These are phyloP conservation scores for Botrytis pseudocinerea DNA, from an alignment of 2,329 filamentous ascomycete species.

Conservation along the genomic window DNA sequence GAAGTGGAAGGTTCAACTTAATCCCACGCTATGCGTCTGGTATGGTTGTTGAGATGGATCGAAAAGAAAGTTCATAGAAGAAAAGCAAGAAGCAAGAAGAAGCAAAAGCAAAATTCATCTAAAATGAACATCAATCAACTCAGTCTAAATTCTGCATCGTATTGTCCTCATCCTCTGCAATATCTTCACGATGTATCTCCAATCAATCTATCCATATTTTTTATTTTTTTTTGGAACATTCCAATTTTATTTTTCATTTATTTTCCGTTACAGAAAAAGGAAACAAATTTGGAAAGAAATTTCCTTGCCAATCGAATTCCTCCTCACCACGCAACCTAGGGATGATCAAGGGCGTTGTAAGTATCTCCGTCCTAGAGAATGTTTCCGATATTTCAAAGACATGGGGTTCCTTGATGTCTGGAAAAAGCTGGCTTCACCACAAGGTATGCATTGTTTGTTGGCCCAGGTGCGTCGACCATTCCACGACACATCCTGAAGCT, in stretches of 20 bases:
- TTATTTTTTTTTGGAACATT: constrained; percentile 11
- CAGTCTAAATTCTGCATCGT: neutral
- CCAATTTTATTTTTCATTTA: constrained; percentile 11
- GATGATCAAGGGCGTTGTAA: neutral
- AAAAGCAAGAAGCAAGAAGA: neutral
- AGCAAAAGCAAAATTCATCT: neutral
- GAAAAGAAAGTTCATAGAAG: neutral
- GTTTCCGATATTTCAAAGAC: neutral
- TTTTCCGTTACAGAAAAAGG: constrained; percentile 5
- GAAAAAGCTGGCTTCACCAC: constrained; percentile 17
- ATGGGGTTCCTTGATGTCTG: constrained; percentile 1
- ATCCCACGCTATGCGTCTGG: neutral
- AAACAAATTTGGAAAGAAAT: neutral
- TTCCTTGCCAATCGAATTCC: neutral
- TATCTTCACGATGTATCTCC: neutral
- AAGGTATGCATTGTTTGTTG: neutral
- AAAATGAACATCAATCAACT: neutral
- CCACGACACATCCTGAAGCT: too few relatives aligned
- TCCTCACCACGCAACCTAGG: neutral
- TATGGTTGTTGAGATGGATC: neutral
- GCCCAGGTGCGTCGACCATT: too few relatives aligned
- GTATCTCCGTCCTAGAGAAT: neutral
- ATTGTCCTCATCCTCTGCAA: neutral
- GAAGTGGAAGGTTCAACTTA: neutral
- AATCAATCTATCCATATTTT: neutral